Percentiles rank a stretch among this genome's conserved stretches.
Conservation (phyloP, 2,329 filamentous ascomycete genomes). For the Penicillium sp. region DNA sequence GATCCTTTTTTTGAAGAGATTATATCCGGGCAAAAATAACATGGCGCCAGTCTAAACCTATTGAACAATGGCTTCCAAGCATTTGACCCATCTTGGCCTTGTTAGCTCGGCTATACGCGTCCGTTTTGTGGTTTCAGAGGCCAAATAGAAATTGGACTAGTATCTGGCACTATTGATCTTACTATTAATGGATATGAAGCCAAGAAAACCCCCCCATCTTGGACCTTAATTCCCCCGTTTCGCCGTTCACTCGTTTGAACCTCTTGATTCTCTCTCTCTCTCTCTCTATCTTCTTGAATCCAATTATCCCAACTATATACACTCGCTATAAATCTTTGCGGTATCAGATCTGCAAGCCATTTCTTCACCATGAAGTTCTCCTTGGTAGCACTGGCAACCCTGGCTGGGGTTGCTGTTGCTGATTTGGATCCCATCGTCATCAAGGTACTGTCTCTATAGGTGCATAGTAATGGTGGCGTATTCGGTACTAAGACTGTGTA, state of each 20-base stretch:
- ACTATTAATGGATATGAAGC: slow-evolving; percentile 8
- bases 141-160: slow-evolving; percentile 9
- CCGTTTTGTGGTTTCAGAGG: slow-evolving; percentile 9
- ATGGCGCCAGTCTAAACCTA: slow-evolving; percentile 5
- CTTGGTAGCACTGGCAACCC: slow-evolving; percentile 42
- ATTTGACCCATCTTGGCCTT: slow-evolving; percentile 4
- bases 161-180: slow-evolving; percentile 10
- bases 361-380: slow-evolving; percentile 42
- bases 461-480: too few species aligned
- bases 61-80: not conserved
- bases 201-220: not conserved
- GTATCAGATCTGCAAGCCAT: not conserved
- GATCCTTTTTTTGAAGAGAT: slow-evolving; percentile 8
- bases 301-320: slow-evolving; percentile 3
- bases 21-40: slow-evolving; percentile 11
- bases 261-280: not conserved
- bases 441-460: slow-evolving; percentile 48
- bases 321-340: not conserved
- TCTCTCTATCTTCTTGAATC: not conserved
- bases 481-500: not conserved
- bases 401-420: slow-evolving; percentile 40
- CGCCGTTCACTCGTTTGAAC: slow-evolving; percentile 11
- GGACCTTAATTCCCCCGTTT: not conserved
- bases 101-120: slow-evolving; percentile 15
- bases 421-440: slow-evolving; percentile 49